A percentile compares a stretch with the other conserved stretches of the same genome.
Evolutionary conservation across 1,139 yeast species (phyloP).

Genomic region (Pichia sp.): DNA sequence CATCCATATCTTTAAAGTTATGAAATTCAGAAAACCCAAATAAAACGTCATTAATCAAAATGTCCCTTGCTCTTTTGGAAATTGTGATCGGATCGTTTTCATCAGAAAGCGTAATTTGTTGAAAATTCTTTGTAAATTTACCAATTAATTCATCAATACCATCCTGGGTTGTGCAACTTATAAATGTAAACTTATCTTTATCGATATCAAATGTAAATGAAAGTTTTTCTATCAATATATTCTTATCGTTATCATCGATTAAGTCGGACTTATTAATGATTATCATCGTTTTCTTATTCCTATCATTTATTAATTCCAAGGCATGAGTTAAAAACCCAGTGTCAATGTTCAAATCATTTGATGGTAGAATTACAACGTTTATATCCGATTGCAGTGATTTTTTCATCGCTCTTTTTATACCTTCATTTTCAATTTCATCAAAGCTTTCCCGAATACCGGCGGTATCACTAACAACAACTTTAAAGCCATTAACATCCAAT

Average conservation of each 20-base stretch:
- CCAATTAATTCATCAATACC: slow-evolving; percentile 50
- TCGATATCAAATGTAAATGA: slow-evolving; percentile 17
- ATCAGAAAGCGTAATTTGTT: slow-evolving; percentile 42
- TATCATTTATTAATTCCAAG: slow-evolving; percentile 24
- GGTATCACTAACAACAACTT: slow-evolving; percentile 81
- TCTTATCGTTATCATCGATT: slow-evolving; percentile 25
- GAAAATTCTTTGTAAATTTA: slow-evolving; percentile 39
- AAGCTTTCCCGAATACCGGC: slow-evolving; percentile 80
- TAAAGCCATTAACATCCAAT: slow-evolving; percentile 75
- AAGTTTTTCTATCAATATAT: slow-evolving; percentile 25
- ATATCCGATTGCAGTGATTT: slow-evolving; percentile 57
- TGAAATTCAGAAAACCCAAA: slow-evolving; percentile 62
- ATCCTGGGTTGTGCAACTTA: slow-evolving; percentile 52
- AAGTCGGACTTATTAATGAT: slow-evolving; percentile 62
- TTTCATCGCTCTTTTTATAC: slow-evolving; percentile 68
- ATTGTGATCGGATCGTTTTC: slow-evolving; percentile 57
- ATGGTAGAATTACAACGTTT: slow-evolving; percentile 47
- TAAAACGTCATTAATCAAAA: slow-evolving; percentile 64
- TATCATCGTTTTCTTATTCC: slow-evolving; percentile 31
- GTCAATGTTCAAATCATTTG: slow-evolving; percentile 27
- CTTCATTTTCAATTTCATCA: slow-evolving; percentile 62
- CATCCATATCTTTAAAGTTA: slow-evolving; percentile 46
- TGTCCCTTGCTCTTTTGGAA: slow-evolving; percentile 69
- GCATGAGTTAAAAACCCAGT: slow-evolving; percentile 34
- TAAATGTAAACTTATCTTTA: slow-evolving; percentile 29